A percentile compares a stretch with the other conserved stretches of the same genome.
phyloP scores from a whole-genome alignment of 352 stramenopile species.

The Globisporangium takayamanum region DNA sequence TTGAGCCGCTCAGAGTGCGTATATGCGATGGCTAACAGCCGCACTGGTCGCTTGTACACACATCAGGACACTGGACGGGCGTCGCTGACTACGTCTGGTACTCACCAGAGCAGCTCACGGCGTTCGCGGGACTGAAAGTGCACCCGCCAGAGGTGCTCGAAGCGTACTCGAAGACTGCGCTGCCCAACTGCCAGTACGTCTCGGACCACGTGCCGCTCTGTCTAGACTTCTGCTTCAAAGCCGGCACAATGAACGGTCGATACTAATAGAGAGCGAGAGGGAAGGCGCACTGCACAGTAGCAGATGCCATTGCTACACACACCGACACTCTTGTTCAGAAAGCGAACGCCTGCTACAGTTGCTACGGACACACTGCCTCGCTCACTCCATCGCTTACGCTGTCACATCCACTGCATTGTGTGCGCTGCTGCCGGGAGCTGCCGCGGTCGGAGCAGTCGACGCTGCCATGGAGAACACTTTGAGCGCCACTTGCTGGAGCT shows the following conservation, averaged over 20 bases:
- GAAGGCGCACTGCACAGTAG: not conserved
- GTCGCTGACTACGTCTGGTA: conserved; percentile 99
- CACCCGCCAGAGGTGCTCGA: conserved; percentile 88
- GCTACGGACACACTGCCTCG: not conserved
- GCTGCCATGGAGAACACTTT: conserved; percentile 5
- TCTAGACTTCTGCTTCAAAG: conserved; percentile 86
- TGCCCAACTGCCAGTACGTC: conserved; percentile 95
- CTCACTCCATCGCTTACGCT: not conserved
- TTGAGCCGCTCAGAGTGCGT: not conserved
- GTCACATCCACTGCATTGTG: not conserved
- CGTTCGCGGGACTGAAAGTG: conserved; percentile 92
- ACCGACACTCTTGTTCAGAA: not conserved
- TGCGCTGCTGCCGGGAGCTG: not conserved
- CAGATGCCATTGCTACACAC: not conserved
- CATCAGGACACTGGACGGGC: conserved; percentile 89
- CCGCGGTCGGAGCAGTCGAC: not conserved
- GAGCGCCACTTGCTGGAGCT: conserved; percentile 20
- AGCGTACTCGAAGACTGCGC: conserved; percentile 81
- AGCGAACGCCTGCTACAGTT: not conserved
- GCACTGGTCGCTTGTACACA: not conserved
- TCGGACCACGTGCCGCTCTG: conserved; percentile 96
- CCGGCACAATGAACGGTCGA: conserved; percentile 34
- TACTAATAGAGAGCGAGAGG: conserved; percentile 35
- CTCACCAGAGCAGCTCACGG: conserved; percentile 88
- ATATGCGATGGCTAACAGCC: not conserved